A percentile compares a stretch with the other conserved stretches of the same genome.
phyloP scores from a whole-genome alignment of 768 basidiomycete genomes.

The Daedalea quercina region DNA sequence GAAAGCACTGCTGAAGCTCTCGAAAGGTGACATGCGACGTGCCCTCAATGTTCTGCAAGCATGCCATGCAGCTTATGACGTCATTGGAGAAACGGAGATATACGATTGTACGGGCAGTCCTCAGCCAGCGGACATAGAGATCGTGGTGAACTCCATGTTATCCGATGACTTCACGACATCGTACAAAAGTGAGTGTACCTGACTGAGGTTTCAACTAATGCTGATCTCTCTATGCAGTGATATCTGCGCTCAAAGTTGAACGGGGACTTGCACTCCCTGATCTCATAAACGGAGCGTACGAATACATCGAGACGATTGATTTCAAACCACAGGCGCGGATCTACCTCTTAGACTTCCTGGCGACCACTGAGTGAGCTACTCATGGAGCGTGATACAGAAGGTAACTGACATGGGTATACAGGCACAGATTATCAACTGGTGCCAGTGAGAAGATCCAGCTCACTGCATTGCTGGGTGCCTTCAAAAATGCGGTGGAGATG shows the following conservation, averaged over 20 bases:
- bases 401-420: constrained; percentile 23
- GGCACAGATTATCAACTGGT: constrained; percentile 87
- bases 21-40: constrained; percentile 94
- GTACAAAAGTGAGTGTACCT: constrained; percentile 39
- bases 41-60: constrained; percentile 96
- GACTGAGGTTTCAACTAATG: background rate
- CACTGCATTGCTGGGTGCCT: constrained; percentile 84
- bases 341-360: constrained; percentile 87
- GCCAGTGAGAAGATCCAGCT: constrained; percentile 93
- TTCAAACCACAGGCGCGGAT: constrained; percentile 81
- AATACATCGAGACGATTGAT: constrained; percentile 82
- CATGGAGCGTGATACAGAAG: background rate
- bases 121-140: constrained; percentile 90
- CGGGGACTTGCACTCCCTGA: constrained; percentile 94
- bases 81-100: constrained; percentile 82
- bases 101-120: constrained; percentile 98
- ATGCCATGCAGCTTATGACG: constrained; percentile 94
- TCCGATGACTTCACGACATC: constrained; percentile 92
- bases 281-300: constrained; percentile 85
- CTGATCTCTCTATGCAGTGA: constrained; percentile 46
- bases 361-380: constrained; percentile 81
- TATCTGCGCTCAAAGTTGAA: constrained; percentile 80
- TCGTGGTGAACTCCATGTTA: constrained; percentile 92
- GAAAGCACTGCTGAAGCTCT: constrained; percentile 87
- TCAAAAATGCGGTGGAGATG: constrained; percentile 88